Evolutionary conservation across 2,329 filamentous ascomycete species (phyloP).

Genomic region (Grosmannia serpens): DNA sequence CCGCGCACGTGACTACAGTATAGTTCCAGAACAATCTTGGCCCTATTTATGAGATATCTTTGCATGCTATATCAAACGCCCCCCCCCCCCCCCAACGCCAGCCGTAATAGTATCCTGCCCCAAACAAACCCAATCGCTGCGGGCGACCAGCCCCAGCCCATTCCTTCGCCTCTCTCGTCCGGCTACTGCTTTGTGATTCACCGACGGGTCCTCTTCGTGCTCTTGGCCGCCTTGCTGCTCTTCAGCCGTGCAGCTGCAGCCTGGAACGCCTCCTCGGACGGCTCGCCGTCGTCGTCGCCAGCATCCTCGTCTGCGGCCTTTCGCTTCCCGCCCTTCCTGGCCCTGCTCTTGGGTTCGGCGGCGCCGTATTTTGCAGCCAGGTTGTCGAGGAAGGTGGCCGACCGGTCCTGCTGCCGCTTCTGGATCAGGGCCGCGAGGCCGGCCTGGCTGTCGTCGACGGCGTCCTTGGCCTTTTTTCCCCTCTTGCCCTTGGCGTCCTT

Average conservation of each 20-base stretch:
- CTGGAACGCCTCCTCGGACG: slow-evolving; percentile 50
- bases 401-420: slow-evolving; percentile 54
- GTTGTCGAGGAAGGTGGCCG: slow-evolving; percentile 53
- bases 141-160: background rate
- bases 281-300: slow-evolving; percentile 45
- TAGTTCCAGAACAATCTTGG: too few species aligned
- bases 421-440: slow-evolving; percentile 51
- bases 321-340: slow-evolving; percentile 28
- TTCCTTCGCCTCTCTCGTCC: background rate
- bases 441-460: slow-evolving; percentile 7
- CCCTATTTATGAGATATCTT: too few species aligned
- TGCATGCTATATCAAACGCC: too few species aligned
- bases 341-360: slow-evolving; percentile 28
- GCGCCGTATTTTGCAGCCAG: slow-evolving; percentile 67
- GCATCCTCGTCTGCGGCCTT: slow-evolving; percentile 36
- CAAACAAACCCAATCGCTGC: too few species aligned
- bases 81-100: background rate
- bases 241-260: slow-evolving; percentile 40
- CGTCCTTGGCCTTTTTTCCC: slow-evolving; percentile 17
- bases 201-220: slow-evolving; percentile 9
- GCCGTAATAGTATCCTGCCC: too few species aligned
- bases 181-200: background rate
- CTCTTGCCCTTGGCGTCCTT: slow-evolving; percentile 29
- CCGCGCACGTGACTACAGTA: too few species aligned
- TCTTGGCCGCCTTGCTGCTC: slow-evolving; percentile 16